Conservation (phyloP, 768 basidiomycete species). For the Amylocystis lapponica region DNA sequence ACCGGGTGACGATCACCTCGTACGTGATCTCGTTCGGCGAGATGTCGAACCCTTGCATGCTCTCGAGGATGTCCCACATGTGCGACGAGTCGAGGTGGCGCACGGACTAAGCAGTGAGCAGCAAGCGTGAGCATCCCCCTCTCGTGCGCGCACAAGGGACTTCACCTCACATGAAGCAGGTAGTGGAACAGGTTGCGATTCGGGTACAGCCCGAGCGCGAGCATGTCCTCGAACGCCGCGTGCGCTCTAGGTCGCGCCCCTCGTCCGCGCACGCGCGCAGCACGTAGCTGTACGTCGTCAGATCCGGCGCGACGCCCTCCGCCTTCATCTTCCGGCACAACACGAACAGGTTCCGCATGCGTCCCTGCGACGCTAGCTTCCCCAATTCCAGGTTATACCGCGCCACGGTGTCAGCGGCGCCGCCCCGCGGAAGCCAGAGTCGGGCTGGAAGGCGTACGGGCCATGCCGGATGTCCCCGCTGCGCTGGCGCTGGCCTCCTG, state of each 20-base stretch:
- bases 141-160: not conserved
- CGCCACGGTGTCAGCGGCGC: conserved; percentile 12
- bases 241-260: conserved; percentile 45
- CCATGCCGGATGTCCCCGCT: conserved; percentile 2
- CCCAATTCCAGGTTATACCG: conserved; percentile 28
- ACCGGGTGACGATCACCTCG: conserved; percentile 44
- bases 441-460: conserved; percentile 25
- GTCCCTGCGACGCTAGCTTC: conserved; percentile 30
- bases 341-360: conserved; percentile 36
- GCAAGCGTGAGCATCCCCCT: conserved; percentile 9
- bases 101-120: conserved; percentile 36
- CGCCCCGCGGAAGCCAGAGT: conserved; percentile 14
- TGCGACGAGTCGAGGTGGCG: conserved; percentile 20
- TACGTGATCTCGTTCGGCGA: conserved; percentile 49
- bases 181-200: conserved; percentile 49
- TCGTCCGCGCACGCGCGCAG: conserved; percentile 43
- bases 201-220: conserved; percentile 41
- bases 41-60: conserved; percentile 47
- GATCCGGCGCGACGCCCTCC: conserved; percentile 44
- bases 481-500: no score
- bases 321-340: conserved; percentile 55
- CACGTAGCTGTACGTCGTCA: conserved; percentile 51
- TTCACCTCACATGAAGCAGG: conserved; percentile 48
- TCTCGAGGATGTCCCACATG: conserved; percentile 36
- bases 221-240: conserved; percentile 70